A percentile compares a stretch with the other conserved stretches of the same genome.
Evolutionary conservation across 192 early-diverging fungal genomes (phyloP).

Genomic region (Mortierella alpina): DNA sequence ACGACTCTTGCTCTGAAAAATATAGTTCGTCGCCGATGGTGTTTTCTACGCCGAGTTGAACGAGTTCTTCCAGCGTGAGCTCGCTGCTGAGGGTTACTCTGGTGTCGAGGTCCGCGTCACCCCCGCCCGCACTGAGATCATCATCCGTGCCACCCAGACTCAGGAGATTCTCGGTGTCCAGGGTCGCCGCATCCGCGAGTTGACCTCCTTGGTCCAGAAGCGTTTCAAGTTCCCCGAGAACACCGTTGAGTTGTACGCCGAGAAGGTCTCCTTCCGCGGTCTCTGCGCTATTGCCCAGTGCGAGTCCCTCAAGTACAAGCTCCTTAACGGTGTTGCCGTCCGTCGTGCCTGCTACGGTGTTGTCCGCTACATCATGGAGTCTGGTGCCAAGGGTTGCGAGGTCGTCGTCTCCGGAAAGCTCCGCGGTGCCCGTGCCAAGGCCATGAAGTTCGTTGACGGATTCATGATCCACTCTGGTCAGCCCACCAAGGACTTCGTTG

Average conservation of each 20-base stretch:
- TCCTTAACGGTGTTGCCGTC: conserved; percentile 95
- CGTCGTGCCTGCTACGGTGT: conserved; percentile 98
- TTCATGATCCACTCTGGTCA: conserved; percentile 99
- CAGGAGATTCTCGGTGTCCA: conserved; percentile 98
- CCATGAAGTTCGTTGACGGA: conserved; percentile 99
- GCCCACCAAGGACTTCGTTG: conserved; percentile 95
- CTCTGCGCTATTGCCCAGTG: conserved; percentile 98
- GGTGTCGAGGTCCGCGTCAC: conserved; percentile 99
- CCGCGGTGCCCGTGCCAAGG: conserved; percentile 99
- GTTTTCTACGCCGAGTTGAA: conserved; percentile 99
- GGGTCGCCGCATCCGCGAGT: conserved; percentile 98
- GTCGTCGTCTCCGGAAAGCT: conserved; percentile 99
- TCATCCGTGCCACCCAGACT: conserved; percentile 98
- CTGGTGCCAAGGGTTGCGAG: conserved; percentile 99
- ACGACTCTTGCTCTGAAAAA: conserved; percentile 1
- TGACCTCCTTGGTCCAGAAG: conserved; percentile 98
- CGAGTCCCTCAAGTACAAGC: conserved; percentile 98
- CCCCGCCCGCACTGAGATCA: conserved; percentile 98
- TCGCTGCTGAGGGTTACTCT: conserved; percentile 98
- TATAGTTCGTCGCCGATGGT: conserved; percentile 99
- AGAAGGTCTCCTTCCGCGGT: conserved; percentile 97
- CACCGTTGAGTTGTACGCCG: conserved; percentile 98
- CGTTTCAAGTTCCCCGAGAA: conserved; percentile 99
- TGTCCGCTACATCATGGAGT: conserved; percentile 98
- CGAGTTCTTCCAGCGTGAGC: conserved; percentile 98